A percentile compares a stretch with the other conserved stretches of the same genome.
Evolutionary conservation across 345 rosid species (phyloP).

Genomic region (Citrus sp.): DNA sequence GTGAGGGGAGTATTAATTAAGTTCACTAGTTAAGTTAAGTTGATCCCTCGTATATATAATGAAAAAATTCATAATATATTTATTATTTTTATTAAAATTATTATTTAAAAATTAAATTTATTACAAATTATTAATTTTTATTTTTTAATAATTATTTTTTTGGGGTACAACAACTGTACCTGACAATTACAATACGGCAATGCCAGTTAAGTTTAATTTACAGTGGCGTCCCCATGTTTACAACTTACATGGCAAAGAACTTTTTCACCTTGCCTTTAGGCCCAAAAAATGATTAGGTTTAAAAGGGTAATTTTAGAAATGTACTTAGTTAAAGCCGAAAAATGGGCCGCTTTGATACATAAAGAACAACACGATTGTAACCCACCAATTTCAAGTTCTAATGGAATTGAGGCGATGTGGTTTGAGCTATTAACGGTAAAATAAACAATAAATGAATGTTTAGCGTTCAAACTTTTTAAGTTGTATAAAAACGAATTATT

Average conservation of each 20-base stretch:
- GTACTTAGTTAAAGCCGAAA: not conserved
- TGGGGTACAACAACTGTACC: accelerated
- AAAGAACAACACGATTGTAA: not conserved
- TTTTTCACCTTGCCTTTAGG: not conserved
- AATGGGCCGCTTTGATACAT: not conserved
- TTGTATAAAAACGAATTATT: not conserved
- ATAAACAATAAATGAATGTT: not conserved
- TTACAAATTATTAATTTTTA: too few relatives aligned
- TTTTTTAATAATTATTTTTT: too few relatives aligned
- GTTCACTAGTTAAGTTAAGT: too few relatives aligned
- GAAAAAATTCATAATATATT: too few relatives aligned
- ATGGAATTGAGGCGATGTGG: too few relatives aligned
- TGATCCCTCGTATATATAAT: too few relatives aligned
- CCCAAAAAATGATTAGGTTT: not conserved
- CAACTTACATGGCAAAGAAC: not conserved
- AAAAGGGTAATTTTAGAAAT: not conserved
- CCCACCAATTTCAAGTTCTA: not conserved
- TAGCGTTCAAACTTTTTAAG: not conserved
- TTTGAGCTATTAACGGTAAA: too few relatives aligned
- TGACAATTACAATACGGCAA: too few relatives aligned
- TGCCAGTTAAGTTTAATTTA: too few relatives aligned
- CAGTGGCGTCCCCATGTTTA: not conserved
- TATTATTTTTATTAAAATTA: too few relatives aligned
- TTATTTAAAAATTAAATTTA: too few relatives aligned
- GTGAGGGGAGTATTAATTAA: too few relatives aligned